These are phyloP conservation scores for Xylariaceae sp. DNA, from an alignment of 2,329 filamentous ascomycete species.

Conservation along the genomic window DNA sequence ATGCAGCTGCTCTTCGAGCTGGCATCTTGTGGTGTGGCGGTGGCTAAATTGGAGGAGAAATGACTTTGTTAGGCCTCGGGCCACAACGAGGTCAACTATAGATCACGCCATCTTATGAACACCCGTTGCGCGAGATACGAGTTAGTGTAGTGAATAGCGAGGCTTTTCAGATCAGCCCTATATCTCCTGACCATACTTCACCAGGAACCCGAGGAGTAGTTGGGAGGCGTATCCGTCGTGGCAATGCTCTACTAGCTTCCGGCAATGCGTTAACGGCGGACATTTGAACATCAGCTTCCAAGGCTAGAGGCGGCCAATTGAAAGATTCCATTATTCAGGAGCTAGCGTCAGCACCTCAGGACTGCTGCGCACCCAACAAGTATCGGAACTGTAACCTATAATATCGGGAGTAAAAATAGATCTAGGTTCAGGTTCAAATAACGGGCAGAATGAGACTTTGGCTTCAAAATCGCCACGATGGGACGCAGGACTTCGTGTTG, in stretches of 20 bases:
- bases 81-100: neutral
- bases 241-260: constrained; percentile 1
- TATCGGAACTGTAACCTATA: neutral
- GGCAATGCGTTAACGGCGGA: neutral
- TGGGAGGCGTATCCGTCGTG: neutral
- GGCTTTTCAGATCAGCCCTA: constrained; percentile 19
- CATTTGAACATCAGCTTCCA: constrained; percentile 8
- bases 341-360: constrained; percentile 3
- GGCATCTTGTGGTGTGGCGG: too few species aligned
- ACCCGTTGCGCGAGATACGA: neutral
- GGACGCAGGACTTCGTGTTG: neutral
- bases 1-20: too few species aligned
- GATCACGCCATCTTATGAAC: neutral
- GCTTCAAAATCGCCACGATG: neutral
- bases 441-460: too few species aligned
- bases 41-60: too few species aligned
- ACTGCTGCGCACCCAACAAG: constrained; percentile 3
- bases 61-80: too few species aligned
- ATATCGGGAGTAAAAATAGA: constrained; percentile 18
- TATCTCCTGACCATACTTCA: constrained; percentile 9
- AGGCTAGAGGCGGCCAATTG: constrained; percentile 4
- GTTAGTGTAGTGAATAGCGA: neutral
- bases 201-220: neutral
- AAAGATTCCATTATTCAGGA: constrained; percentile 11
- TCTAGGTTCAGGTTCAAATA: neutral